phyloP scores from a whole-genome alignment of 768 basidiomycete genomes.

The Nevesoporus exiguus region DNA sequence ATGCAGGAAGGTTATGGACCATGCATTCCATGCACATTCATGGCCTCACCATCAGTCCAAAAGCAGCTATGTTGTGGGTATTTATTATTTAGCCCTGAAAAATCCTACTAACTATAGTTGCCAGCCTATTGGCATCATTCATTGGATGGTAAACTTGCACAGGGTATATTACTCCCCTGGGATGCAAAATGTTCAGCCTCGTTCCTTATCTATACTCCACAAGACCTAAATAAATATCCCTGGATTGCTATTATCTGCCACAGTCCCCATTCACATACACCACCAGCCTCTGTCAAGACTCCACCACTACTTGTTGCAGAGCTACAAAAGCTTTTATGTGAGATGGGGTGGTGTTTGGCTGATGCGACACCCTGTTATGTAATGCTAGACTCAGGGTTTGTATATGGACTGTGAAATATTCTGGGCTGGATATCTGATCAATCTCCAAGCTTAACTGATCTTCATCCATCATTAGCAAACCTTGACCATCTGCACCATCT shows the following conservation, averaged over 20 bases:
- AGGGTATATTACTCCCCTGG: not conserved
- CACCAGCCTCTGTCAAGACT: not conserved
- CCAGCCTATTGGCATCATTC: not conserved
- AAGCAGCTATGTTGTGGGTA: not conserved
- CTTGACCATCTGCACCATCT: not conserved
- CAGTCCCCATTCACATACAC: constrained; percentile 5
- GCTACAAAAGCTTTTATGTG: not conserved
- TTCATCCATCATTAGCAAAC: constrained; percentile 5
- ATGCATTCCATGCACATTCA: not conserved
- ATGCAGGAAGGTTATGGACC: constrained; percentile 1
- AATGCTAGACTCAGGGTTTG: constrained; percentile 4
- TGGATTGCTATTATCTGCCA: constrained; percentile 4
- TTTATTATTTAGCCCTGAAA: too few species aligned
- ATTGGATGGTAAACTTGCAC: not conserved
- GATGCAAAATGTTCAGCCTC: not conserved
- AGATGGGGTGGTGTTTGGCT: not conserved
- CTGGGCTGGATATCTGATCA: not conserved
- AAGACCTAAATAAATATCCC: not conserved
- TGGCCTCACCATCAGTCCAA: not conserved
- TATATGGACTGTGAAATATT: not conserved
- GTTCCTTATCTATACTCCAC: not conserved
- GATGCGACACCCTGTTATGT: not conserved
- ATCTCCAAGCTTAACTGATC: not conserved
- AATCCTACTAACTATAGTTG: not conserved
- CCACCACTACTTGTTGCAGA: not conserved